Evolutionary conservation across 805 yeast species (phyloP).

Genomic region (Candida namnaoensis): DNA sequence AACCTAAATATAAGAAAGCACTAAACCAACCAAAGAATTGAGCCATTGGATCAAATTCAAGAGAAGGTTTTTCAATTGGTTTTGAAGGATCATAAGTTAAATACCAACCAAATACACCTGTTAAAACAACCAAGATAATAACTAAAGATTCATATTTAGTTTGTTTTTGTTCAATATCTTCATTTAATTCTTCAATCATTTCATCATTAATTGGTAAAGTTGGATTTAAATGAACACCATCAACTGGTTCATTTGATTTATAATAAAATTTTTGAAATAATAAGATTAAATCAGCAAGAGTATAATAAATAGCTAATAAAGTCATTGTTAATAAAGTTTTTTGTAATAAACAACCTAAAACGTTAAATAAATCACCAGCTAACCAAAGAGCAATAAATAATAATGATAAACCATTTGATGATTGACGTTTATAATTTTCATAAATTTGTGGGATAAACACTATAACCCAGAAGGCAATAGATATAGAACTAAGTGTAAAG

Average conservation of each 20-base stretch:
- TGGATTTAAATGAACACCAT: constrained; percentile 76
- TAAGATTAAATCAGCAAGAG: constrained; percentile 80
- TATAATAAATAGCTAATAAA: constrained; percentile 84
- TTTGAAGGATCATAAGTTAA: constrained; percentile 42
- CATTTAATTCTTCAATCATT: constrained; percentile 55
- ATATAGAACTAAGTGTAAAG: constrained; percentile 48
- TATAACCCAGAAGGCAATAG: constrained; percentile 95
- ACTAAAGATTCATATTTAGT: constrained; percentile 24
- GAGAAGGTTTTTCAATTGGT: constrained; percentile 27
- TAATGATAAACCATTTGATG: constrained; percentile 85
- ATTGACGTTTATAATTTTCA: constrained; percentile 78
- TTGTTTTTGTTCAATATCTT: constrained; percentile 19
- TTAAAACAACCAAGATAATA: constrained; percentile 60
- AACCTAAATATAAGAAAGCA: constrained; percentile 71
- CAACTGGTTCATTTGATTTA: constrained; percentile 54
- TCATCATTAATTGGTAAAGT: constrained; percentile 78
- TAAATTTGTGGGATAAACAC: constrained; percentile 96
- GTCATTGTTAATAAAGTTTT: constrained; percentile 93
- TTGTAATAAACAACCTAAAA: constrained; percentile 83
- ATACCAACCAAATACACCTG: constrained; percentile 88
- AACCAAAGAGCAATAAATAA: constrained; percentile 87
- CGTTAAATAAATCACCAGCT: constrained; percentile 89
- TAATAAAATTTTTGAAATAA: constrained; percentile 79
- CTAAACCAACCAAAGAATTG: constrained; percentile 81
- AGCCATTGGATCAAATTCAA: constrained; percentile 67